Conservation (phyloP, 202 grass and related monocot species). For the Eragrostis tef region DNA sequence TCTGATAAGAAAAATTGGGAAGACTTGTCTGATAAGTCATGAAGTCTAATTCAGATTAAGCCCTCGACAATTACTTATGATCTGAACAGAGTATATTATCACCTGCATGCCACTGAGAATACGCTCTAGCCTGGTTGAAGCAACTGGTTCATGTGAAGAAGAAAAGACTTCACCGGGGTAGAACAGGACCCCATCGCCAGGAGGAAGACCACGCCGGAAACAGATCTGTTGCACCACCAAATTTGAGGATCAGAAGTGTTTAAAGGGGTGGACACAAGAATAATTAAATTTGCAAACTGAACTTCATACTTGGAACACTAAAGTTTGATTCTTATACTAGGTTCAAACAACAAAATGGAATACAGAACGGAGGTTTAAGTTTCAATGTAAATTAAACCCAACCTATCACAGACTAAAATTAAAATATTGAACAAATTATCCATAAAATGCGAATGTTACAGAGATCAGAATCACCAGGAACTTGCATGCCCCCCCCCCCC, state of each 20-base stretch:
- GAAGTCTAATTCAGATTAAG: conserved; percentile 5
- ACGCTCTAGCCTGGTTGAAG: conserved; percentile 81
- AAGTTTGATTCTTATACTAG: neutral
- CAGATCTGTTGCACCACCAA: conserved; percentile 58
- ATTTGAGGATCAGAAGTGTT: neutral
- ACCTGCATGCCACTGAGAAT: conserved; percentile 99
- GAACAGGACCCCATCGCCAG: conserved; percentile 89
- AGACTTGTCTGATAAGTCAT: neutral
- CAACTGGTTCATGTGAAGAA: conserved; percentile 83
- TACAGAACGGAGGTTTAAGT: neutral
- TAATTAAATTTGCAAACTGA: neutral
- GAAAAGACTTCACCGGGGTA: conserved; percentile 98
- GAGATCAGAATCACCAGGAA: neutral
- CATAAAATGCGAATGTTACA: neutral
- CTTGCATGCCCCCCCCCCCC: too few species aligned
- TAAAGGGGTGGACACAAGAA: neutral
- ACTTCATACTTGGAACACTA: neutral
- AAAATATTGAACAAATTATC: neutral
- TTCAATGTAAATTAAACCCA: neutral
- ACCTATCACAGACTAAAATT: neutral
- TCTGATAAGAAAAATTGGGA: conserved; percentile 13
- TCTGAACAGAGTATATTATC: conserved; percentile 6
- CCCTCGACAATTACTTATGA: neutral
- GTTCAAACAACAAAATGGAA: neutral
- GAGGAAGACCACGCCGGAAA: conserved; percentile 91